These are phyloP conservation scores for Trametes villosa DNA, from an alignment of 768 basidiomycete genomes.

Conservation along the genomic window DNA sequence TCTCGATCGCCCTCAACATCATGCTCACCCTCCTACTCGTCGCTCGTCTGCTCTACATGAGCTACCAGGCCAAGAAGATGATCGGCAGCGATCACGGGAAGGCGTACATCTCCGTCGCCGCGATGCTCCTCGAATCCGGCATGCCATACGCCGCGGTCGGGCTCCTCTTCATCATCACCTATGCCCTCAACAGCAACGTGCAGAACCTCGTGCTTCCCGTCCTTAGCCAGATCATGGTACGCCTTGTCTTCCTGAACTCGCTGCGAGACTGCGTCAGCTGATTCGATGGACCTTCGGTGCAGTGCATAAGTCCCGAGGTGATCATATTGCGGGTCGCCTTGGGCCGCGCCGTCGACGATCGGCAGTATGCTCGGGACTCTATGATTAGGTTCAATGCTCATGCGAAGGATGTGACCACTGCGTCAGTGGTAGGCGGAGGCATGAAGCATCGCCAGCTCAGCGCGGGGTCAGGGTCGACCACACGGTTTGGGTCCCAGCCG, in stretches of 20 bases:
- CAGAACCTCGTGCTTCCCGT: slow-evolving; percentile 28
- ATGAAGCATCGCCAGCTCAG: too few relatives aligned
- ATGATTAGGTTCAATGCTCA: too few relatives aligned
- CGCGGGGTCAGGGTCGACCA: too few relatives aligned
- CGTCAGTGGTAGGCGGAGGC: too few relatives aligned
- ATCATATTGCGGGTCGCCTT: slow-evolving; percentile 31
- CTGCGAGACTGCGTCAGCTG: not conserved
- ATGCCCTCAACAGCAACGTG: slow-evolving; percentile 22
- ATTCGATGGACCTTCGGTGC: not conserved
- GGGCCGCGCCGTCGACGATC: slow-evolving; percentile 19
- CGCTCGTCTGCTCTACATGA: slow-evolving; percentile 26
- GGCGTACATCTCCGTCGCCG: slow-evolving; percentile 27
- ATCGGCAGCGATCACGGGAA: slow-evolving; percentile 16
- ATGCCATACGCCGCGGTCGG: slow-evolving; percentile 29
- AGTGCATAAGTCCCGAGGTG: slow-evolving; percentile 31
- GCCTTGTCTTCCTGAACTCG: not conserved
- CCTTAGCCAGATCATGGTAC: slow-evolving; percentile 30
- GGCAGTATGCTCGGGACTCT: too few relatives aligned
- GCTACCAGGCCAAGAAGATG: slow-evolving; percentile 29
- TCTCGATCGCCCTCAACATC: slow-evolving; percentile 29
- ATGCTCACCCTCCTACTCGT: slow-evolving; percentile 30
- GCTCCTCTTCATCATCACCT: slow-evolving; percentile 31
- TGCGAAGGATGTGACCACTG: too few relatives aligned
- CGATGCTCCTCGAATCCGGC: slow-evolving; percentile 36
- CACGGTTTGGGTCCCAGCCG: too few relatives aligned